A percentile compares a stretch with the other conserved stretches of the same genome.
These are phyloP conservation scores for Croton laevigatus DNA, from an alignment of 441 rosid genomes.

Conservation along the genomic window DNA sequence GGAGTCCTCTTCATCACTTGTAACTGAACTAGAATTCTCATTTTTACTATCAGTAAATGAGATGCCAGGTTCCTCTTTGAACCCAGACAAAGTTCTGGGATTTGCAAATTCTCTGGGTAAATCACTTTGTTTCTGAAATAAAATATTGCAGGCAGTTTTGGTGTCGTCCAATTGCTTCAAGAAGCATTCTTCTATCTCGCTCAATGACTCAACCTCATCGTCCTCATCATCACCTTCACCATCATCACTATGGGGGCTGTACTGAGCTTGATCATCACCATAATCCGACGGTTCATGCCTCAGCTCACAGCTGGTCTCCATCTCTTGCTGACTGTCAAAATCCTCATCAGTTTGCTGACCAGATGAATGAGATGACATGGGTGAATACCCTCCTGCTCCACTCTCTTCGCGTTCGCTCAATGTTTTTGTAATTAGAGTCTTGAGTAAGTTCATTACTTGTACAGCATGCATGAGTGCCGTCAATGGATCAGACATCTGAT, in stretches of 20 bases:
- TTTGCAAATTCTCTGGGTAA: slow-evolving; percentile 21
- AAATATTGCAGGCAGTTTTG: slow-evolving; percentile 21
- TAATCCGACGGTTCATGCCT: slow-evolving; percentile 51
- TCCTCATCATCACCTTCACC: slow-evolving; percentile 28
- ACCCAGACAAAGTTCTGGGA: slow-evolving; percentile 32
- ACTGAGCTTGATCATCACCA: slow-evolving; percentile 39
- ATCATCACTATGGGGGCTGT: slow-evolving; percentile 39
- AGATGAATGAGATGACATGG: slow-evolving; percentile 59
- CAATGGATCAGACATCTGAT: slow-evolving; percentile 83
- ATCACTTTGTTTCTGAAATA: slow-evolving; percentile 21
- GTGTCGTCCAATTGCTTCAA: slow-evolving; percentile 47
- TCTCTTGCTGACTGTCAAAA: slow-evolving; percentile 69
- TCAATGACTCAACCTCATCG: slow-evolving; percentile 47
- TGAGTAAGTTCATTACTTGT: slow-evolving; percentile 86
- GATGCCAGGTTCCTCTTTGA: slow-evolving; percentile 41
- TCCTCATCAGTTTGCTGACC: slow-evolving; percentile 55
- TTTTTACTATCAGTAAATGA: slow-evolving; percentile 53
- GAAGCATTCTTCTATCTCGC: slow-evolving; percentile 69
- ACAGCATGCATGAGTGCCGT: slow-evolving; percentile 84
- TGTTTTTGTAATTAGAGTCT: slow-evolving; percentile 52
- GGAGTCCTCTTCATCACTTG: slow-evolving; percentile 43
- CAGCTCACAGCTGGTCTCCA: slow-evolving; percentile 71
- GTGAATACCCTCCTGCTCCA: slow-evolving; percentile 60
- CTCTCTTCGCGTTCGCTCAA: slow-evolving; percentile 58
- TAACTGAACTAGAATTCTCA: slow-evolving; percentile 32